phyloP scores from a whole-genome alignment of 345 rosid genomes.

The Aquilaria malaccensis region DNA sequence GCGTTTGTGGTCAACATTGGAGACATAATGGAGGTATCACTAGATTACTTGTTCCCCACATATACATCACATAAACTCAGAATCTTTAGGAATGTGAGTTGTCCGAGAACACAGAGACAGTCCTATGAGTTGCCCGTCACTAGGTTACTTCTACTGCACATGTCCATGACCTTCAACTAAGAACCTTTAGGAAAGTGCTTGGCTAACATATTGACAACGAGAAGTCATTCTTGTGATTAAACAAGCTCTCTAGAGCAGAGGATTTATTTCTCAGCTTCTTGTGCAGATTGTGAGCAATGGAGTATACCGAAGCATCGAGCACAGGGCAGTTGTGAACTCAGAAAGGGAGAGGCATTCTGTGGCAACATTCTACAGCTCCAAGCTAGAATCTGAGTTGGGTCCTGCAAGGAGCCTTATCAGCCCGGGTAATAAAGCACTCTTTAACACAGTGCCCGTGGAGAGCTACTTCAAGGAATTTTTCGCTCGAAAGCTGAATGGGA shows the following conservation, averaged over 20 bases:
- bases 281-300: constrained; percentile 32
- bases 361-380: constrained; percentile 22
- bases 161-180: too few species aligned
- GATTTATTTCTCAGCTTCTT: background rate
- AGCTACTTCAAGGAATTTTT: constrained; percentile 16
- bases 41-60: background rate
- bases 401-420: constrained; percentile 21
- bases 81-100: background rate
- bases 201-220: background rate
- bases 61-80: background rate
- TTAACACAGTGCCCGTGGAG: constrained; percentile 8
- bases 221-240: background rate
- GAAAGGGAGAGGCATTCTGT: constrained; percentile 28
- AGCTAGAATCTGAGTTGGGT: constrained; percentile 19
- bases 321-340: constrained; percentile 27
- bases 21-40: constrained; percentile 30
- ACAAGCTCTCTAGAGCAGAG: background rate
- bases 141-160: too few species aligned
- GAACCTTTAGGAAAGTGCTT: background rate
- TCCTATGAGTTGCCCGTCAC: too few species aligned
- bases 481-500: constrained; percentile 21
- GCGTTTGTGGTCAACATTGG: constrained; percentile 57
- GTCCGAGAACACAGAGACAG: too few species aligned
- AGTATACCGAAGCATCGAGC: constrained; percentile 29
- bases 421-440: constrained; percentile 13